These are phyloP conservation scores for Suhomyces canberraensis DNA, from an alignment of 805 yeast species.

Conservation along the genomic window DNA sequence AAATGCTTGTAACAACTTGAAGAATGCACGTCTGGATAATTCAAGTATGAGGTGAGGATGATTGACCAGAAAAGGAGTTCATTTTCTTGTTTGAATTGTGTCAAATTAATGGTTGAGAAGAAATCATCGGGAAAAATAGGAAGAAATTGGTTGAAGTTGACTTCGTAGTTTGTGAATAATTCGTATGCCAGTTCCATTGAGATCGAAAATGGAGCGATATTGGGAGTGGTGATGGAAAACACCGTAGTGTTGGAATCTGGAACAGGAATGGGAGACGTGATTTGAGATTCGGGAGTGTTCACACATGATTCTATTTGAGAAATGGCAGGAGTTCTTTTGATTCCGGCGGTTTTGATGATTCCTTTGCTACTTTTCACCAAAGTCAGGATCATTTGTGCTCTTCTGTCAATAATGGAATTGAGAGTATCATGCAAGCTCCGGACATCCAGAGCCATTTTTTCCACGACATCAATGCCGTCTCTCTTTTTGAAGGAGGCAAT, in stretches of 20 bases:
- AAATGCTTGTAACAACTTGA: slow-evolving; percentile 21
- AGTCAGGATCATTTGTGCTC: slow-evolving; percentile 14
- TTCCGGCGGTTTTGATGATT: slow-evolving; percentile 1
- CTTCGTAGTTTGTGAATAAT: slow-evolving; percentile 21
- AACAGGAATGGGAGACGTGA: background rate
- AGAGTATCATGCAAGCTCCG: slow-evolving; percentile 18
- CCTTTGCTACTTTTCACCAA: slow-evolving; percentile 10
- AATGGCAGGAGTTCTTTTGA: slow-evolving; percentile 8
- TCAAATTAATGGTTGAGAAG: slow-evolving; percentile 12
- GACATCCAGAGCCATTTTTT: slow-evolving; percentile 27
- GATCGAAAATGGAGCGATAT: slow-evolving; percentile 5
- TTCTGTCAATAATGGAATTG: slow-evolving; percentile 22
- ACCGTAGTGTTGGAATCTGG: slow-evolving; percentile 1
- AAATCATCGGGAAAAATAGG: slow-evolving; percentile 27
- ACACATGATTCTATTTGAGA: slow-evolving; percentile 14
- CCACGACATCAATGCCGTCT: slow-evolving; percentile 28
- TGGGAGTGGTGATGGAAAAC: background rate
- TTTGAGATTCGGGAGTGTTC: background rate
- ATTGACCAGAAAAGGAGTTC: slow-evolving; percentile 42
- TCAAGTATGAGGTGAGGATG: slow-evolving; percentile 31
- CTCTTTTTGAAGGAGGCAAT: slow-evolving; percentile 46
- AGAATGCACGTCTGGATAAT: slow-evolving; percentile 11
- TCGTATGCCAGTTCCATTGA: slow-evolving; percentile 10
- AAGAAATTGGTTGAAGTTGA: slow-evolving; percentile 27
- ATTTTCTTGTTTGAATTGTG: slow-evolving; percentile 20